Evolutionary conservation across 768 basidiomycete genomes (phyloP), one percentile per base, ranked within the genome.

Genomic region (Auricularia sp.): DNA sequence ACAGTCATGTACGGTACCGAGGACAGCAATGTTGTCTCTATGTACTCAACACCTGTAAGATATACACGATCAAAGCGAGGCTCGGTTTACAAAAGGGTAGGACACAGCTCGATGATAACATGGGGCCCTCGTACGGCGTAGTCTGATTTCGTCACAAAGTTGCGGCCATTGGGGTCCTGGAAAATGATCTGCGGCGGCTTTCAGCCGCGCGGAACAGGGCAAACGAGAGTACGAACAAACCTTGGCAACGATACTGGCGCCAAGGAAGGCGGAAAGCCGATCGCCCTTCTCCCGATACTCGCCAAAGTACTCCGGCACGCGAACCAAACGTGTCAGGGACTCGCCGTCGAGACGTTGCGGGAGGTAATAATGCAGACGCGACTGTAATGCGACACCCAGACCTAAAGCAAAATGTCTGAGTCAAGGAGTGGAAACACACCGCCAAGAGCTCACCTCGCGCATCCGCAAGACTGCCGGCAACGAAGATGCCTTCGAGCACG

Each of bases 251-350:
- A 94, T 91, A 68, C 87, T 87, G 18, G 85, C 80, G 1, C 92
- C 92, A 64, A 94, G 75, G 78, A 93, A 94, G 11, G 87, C 85
- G 3, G 90, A 87, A 44, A 87, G 78, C 1, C 87, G 87, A 62
- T 92, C 90, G 2, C 91, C 92, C 54, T 85, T 90, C 61, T 93
- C 90, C 64, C 91, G 80, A 70, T 90, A 97, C 72, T 95, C 92
- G 7, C 89, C 87, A 72, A 93, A 97, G 74, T 94, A 95, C 36
- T 95, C 93, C 0, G 93, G 93, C 7, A 93, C 82, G 42, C 77
- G 81, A 61, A 91, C 72, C 5, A 85, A 78, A 36, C 84, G 83
- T n/a, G 91, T 79, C 69, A 91, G 91, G 23, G 88, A 77, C 11
- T 92, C 89, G 36, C 84, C 87, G 39, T 92, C 88, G 2, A 84